Evolutionary conservation across 2,329 filamentous ascomycete genomes (phyloP).

Genomic region (Fragosphaeria purpurea): DNA sequence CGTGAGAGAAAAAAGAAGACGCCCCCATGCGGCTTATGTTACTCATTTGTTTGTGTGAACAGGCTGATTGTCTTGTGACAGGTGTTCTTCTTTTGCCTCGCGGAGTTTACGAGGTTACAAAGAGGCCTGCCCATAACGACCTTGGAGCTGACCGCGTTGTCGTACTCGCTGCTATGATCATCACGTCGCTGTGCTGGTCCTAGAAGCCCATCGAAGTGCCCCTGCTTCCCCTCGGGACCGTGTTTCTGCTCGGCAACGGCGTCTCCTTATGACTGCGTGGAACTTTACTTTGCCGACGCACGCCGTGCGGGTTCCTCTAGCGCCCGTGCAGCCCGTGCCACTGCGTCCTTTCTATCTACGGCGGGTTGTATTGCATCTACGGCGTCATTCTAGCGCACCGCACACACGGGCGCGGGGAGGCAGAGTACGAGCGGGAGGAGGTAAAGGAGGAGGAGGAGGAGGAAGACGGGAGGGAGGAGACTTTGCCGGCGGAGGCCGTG

Average conservation of each 20-base stretch:
- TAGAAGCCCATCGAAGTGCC: slow-evolving; percentile 13
- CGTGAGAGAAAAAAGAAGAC: no score
- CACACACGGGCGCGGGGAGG: no score
- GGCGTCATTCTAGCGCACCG: background rate
- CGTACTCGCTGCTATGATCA: slow-evolving; percentile 17
- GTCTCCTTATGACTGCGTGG: slow-evolving; percentile 16
- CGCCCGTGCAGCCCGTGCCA: slow-evolving; percentile 13
- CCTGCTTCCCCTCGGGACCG: slow-evolving; percentile 2
- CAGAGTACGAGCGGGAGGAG: no score
- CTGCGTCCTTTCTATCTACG: slow-evolving; percentile 3
- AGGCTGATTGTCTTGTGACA: slow-evolving; percentile 16
- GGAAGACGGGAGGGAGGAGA: no score
- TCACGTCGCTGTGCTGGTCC: slow-evolving; percentile 14
- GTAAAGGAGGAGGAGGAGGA: no score
- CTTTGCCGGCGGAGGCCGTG: no score
- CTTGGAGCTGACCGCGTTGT: slow-evolving; percentile 18
- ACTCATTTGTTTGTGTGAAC: no score
- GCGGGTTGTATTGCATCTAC: slow-evolving; percentile 3
- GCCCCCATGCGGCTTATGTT: no score
- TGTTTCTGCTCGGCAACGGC: slow-evolving; percentile 12
- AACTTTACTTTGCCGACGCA: slow-evolving; percentile 19
- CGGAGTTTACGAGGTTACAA: slow-evolving; percentile 12
- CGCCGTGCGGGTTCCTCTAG: slow-evolving; percentile 15
- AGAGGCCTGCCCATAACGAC: slow-evolving; percentile 16
- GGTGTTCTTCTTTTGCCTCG: slow-evolving; percentile 16